These are phyloP conservation scores for Quercus ilex DNA, from an alignment of 306 rosid species.

Conservation along the genomic window DNA sequence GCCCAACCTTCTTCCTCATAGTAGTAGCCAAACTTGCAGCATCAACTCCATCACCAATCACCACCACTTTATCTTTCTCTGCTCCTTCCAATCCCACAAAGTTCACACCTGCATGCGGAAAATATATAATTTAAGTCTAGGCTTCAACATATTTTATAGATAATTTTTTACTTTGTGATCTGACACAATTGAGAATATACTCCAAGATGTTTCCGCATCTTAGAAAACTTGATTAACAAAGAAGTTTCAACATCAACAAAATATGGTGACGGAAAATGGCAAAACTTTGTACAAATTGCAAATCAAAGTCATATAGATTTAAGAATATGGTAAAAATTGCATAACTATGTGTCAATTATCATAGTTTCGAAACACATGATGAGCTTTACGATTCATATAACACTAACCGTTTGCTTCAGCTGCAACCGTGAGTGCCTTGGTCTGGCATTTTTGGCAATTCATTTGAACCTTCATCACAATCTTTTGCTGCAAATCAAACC, in stretches of 20 bases:
- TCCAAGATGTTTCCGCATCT: too few relatives aligned
- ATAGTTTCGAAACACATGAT: background rate
- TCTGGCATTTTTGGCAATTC: background rate
- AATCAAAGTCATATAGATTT: background rate
- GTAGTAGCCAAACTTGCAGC: background rate
- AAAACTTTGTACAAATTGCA: background rate
- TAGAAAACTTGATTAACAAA: too few relatives aligned
- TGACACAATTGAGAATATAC: too few relatives aligned
- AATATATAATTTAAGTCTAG: too few relatives aligned
- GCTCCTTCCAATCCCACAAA: background rate
- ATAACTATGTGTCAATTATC: background rate
- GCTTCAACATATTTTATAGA: too few relatives aligned
- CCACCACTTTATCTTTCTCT: background rate
- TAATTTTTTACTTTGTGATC: too few relatives aligned
- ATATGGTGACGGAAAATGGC: too few relatives aligned
- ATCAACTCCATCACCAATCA: constrained; percentile 9
- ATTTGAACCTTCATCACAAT: background rate
- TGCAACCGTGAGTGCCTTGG: background rate
- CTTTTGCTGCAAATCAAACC: constrained; percentile 4
- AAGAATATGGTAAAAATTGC: background rate
- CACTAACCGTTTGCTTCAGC: background rate
- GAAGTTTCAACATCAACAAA: too few relatives aligned
- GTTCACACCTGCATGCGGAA: background rate
- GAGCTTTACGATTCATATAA: background rate
- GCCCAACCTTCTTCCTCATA: background rate